Evolutionary conservation across 495 filamentous ascomycete genomes (phyloP), one percentile per base, ranked within the genome.

Genomic region (Physcia stellaris): DNA sequence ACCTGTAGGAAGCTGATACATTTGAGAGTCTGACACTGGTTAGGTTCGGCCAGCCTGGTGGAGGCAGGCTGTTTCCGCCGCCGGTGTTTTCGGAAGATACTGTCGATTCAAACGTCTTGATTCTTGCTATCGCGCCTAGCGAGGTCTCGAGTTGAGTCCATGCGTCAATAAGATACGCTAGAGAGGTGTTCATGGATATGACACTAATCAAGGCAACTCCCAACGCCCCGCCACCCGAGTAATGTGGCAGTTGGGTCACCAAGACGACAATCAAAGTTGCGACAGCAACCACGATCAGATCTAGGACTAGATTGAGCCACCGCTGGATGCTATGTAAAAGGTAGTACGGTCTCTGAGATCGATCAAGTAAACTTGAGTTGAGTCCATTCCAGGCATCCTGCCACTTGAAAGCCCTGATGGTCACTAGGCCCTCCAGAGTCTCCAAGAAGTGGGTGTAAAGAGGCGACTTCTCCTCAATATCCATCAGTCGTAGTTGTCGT

Each of bases 401-500:
- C 59, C 62, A 65, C 15, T 51, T 57, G 41, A 65, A 65, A 12
- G 65, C 61, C 3, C 63, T 50, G 24, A 67, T 54, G 13, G 62
- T 67, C 22, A 52, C 44, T 4, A 64, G 47, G 6, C 63, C 63
- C n/a, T 49, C 41, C 11, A 64, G 34, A 0, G 58, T 61, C 41
- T 67, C 61, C 18, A 59, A 46, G 42, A 67, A 67, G 40, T 65
- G 56, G 2, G 62, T 54, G 35, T 60, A 61, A 0, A 69, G 42
- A 1, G 58, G 58, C 5, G 59, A 55, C 43, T 70, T 70, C 6
- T 60, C 52, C 43, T 76, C 67, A 4, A 73, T 63, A 38, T 77
- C 73, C 2, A 80, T 49, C 1, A 77, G 45, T 15, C 74, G 64
- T 2, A 80, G 37, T 42, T 78, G 75, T 4, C 69, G 64, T 0